Conservation (phyloP, 1,284 basidiomycete genomes). For the Cystobasidium slooffiae region DNA sequence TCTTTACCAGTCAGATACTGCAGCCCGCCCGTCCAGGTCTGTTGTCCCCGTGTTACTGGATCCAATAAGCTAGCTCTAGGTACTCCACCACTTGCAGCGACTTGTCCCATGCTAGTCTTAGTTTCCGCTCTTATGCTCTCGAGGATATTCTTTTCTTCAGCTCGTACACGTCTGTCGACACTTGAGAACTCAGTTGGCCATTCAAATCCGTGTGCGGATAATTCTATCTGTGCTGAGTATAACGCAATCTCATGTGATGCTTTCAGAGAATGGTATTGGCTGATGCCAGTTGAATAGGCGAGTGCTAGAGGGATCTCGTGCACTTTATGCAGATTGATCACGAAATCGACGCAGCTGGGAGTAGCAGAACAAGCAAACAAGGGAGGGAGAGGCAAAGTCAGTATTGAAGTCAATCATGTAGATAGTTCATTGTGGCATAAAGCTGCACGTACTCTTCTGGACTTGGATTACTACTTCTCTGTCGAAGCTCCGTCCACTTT, state of each 20-base stretch:
- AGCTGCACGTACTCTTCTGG: conserved; percentile 70
- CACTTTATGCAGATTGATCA: conserved; percentile 73
- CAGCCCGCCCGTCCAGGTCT: conserved; percentile 25
- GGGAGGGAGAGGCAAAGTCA: no score
- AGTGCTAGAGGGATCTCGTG: conserved; percentile 71
- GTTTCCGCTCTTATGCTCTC: background rate
- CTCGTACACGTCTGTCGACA: conserved; percentile 33
- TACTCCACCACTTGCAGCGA: conserved; percentile 8
- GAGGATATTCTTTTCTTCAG: conserved; percentile 30
- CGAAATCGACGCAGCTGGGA: conserved; percentile 76
- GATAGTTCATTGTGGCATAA: background rate
- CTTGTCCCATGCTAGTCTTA: background rate
- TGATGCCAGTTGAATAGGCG: conserved; percentile 79
- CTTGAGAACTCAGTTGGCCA: conserved; percentile 42
- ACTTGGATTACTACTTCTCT: conserved; percentile 65
- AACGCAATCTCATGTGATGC: conserved; percentile 79
- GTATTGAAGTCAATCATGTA: no score
- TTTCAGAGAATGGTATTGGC: conserved; percentile 82
- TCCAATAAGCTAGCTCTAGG: conserved; percentile 23
- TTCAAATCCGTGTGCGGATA: conserved; percentile 10
- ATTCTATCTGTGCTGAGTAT: conserved; percentile 38
- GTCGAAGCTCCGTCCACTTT: conserved; percentile 74
- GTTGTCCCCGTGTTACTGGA: background rate
- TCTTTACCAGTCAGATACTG: conserved; percentile 36
- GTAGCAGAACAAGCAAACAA: background rate